Percentiles rank a stretch among this genome's conserved stretches.
These are phyloP conservation scores for Posidonia oceanica DNA, from an alignment of 116 monocot species.

Conservation along the genomic window DNA sequence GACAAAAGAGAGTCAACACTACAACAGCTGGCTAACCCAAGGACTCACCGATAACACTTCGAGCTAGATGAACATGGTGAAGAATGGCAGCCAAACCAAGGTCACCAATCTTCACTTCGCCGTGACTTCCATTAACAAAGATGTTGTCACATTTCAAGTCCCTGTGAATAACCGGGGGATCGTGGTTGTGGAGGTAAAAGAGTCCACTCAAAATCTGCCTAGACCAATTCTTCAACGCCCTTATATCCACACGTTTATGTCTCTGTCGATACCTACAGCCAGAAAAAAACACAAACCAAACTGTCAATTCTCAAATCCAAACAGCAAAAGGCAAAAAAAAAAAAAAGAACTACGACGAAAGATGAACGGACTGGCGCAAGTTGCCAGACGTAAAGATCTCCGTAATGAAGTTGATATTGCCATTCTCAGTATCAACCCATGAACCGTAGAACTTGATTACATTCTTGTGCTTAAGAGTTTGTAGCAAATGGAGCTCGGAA, in stretches of 20 bases:
- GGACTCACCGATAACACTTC: constrained; percentile 42
- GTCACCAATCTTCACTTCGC: constrained; percentile 77
- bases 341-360: neutral
- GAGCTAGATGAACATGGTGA: constrained; percentile 43
- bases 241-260: constrained; percentile 60
- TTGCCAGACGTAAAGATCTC: constrained; percentile 75
- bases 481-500: constrained; percentile 68
- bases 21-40: neutral
- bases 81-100: constrained; percentile 69
- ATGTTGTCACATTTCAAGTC: constrained; percentile 83
- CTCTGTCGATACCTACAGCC: constrained; percentile 49
- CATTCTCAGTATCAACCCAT: constrained; percentile 38
- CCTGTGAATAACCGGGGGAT: constrained; percentile 70
- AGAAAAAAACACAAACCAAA: too few relatives aligned
- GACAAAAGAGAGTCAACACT: too few relatives aligned
- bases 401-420: constrained; percentile 62
- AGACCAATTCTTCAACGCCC: constrained; percentile 79
- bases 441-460: constrained; percentile 67
- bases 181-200: constrained; percentile 57
- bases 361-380: constrained; percentile 35
- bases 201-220: constrained; percentile 69
- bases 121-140: constrained; percentile 75
- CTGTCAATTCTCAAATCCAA: neutral
- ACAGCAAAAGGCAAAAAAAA: neutral
- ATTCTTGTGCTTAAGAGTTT: constrained; percentile 71